Percentiles rank a stretch among this genome's conserved stretches.
These are phyloP conservation scores for Thalassiosira livingstoniorum DNA, from an alignment of 352 stramenopile species.

Conservation along the genomic window DNA sequence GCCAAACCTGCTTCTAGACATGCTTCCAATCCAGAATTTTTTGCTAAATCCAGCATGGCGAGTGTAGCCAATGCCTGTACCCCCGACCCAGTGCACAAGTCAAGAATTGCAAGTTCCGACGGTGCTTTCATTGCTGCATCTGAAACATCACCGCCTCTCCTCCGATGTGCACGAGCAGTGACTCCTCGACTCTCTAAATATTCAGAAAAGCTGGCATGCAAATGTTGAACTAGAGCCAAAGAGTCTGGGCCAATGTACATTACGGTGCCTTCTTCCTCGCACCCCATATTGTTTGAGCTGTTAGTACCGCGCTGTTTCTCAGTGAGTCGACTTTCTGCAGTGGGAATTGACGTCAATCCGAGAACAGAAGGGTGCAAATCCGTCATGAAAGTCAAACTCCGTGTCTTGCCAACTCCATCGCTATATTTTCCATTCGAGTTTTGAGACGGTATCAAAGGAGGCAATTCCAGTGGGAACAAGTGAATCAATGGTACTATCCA, in stretches of 20 bases:
- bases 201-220: constrained; percentile 46
- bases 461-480: constrained; percentile 70
- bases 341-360: constrained; percentile 61
- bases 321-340: constrained; percentile 12
- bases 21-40: constrained; percentile 1
- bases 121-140: no score
- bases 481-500: constrained; percentile 72
- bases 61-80: constrained; percentile 71
- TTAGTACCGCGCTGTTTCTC: no score
- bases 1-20: no score
- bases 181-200: background rate
- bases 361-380: constrained; percentile 82
- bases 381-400: constrained; percentile 71
- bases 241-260: constrained; percentile 86
- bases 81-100: constrained; percentile 76
- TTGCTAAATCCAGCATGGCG: constrained; percentile 36
- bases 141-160: no score
- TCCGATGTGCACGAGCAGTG: background rate
- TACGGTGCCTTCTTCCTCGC: constrained; percentile 58
- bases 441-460: constrained; percentile 16
- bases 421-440: background rate
- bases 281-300: background rate
- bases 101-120: constrained; percentile 53
- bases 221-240: constrained; percentile 76
- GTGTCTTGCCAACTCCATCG: background rate